These are phyloP conservation scores for Brassica carinata DNA, from an alignment of 345 rosid genomes.

Conservation along the genomic window DNA sequence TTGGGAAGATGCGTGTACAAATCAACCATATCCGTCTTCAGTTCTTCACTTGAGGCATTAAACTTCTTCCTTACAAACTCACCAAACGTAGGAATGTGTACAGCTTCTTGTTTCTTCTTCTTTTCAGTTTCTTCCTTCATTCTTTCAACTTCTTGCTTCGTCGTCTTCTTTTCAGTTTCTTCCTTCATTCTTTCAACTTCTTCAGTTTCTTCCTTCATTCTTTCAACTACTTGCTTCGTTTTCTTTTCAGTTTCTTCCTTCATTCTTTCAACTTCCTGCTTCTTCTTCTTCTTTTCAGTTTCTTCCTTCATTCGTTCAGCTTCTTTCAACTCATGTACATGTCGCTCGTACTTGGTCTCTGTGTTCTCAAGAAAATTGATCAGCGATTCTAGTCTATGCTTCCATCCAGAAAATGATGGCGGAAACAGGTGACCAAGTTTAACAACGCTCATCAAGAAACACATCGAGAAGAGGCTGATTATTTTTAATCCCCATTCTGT, in stretches of 20 bases:
- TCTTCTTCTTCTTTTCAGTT: not conserved
- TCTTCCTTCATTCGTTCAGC: not conserved
- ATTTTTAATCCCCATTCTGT: conserved; percentile 37
- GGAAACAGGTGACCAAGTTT: conserved; percentile 23
- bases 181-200: not conserved
- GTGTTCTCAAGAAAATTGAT: conserved; percentile 36
- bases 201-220: not conserved
- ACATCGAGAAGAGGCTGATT: conserved; percentile 29
- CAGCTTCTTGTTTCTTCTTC: not conserved
- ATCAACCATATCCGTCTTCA: conserved; percentile 34
- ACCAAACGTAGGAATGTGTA: not conserved
- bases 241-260: not conserved
- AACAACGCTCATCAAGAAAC: conserved; percentile 43
- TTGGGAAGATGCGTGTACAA: conserved; percentile 45
- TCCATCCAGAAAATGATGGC: conserved; percentile 34
- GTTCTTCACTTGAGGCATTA: not conserved
- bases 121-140: not conserved
- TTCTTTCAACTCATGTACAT: not conserved
- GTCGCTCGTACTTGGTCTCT: not conserved
- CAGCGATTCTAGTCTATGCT: conserved; percentile 13
- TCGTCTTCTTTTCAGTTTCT: not conserved
- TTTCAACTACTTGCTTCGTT: too few relatives aligned
- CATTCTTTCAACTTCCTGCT: not conserved
- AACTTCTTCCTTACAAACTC: conserved; percentile 28
- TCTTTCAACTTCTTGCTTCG: not conserved